phyloP scores from a whole-genome alignment of 2,329 filamentous ascomycete species.

The Aureobasidium sp. region DNA sequence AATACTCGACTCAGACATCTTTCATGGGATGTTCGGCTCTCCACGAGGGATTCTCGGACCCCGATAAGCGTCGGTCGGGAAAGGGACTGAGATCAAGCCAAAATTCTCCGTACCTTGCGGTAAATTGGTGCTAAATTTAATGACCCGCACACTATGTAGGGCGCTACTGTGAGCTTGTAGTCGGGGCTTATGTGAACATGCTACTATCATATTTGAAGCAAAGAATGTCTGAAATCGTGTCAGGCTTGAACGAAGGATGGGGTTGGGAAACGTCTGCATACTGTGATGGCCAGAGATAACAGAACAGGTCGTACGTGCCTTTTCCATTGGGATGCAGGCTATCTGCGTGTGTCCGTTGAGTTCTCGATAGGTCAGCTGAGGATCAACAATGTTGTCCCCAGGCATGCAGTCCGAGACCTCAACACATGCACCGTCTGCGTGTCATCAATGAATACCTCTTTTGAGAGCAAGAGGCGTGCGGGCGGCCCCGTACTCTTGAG shows the following conservation, averaged over 20 bases:
- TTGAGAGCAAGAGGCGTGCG: neutral
- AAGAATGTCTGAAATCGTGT: conserved; percentile 10
- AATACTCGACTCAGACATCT: neutral
- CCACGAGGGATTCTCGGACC: conserved; percentile 7
- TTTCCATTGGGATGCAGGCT: neutral
- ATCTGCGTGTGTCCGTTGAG: neutral
- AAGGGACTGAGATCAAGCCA: conserved; percentile 6
- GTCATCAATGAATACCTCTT: conserved; percentile 1
- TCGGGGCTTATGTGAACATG: conserved; percentile 11
- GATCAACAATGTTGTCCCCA: conserved; percentile 8
- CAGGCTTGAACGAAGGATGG: neutral
- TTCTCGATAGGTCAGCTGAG: neutral
- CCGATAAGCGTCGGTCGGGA: conserved; percentile 7
- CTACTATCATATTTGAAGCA: conserved; percentile 14
- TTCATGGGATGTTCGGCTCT: conserved; percentile 6
- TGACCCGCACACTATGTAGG: conserved; percentile 8
- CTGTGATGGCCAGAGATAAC: neutral
- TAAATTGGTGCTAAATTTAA: conserved; percentile 10
- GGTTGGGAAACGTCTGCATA: neutral
- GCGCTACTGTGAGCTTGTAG: conserved; percentile 10
- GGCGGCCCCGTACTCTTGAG: conserved; percentile 10
- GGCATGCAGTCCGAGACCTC: conserved; percentile 7
- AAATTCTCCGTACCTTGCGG: conserved; percentile 8
- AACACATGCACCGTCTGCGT: conserved; percentile 8
- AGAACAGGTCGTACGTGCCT: neutral